These are phyloP conservation scores for Cordyceps cicadae DNA, from an alignment of 2,329 filamentous ascomycete genomes.

Conservation along the genomic window DNA sequence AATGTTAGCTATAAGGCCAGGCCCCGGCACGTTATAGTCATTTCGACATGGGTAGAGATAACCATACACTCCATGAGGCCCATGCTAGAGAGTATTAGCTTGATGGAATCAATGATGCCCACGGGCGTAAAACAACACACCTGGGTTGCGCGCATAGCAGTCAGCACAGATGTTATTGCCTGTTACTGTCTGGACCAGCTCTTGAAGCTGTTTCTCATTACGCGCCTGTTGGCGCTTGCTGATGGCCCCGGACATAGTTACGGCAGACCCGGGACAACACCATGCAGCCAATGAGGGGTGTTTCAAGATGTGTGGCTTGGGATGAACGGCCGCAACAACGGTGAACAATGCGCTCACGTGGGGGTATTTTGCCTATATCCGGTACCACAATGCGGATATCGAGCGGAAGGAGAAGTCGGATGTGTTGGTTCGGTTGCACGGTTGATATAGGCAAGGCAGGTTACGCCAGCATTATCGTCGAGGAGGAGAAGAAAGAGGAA, in stretches of 20 bases:
- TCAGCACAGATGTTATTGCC: slow-evolving; percentile 94
- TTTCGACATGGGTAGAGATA: background rate
- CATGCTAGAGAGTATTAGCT: slow-evolving; percentile 53
- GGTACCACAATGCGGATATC: background rate
- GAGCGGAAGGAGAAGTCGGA: background rate
- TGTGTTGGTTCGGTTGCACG: background rate
- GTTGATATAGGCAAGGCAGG: background rate
- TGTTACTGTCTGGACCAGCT: slow-evolving; percentile 71
- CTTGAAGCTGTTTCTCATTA: slow-evolving; percentile 86
- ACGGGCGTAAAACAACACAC: slow-evolving; percentile 40
- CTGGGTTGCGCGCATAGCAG: slow-evolving; percentile 84
- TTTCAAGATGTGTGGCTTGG: background rate
- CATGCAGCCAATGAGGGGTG: background rate
- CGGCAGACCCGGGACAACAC: background rate
- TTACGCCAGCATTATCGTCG: slow-evolving; percentile 5
- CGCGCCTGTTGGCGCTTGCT: slow-evolving; percentile 97
- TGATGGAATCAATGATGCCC: slow-evolving; percentile 4
- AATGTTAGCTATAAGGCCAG: slow-evolving; percentile 17
- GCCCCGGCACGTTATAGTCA: slow-evolving; percentile 10
- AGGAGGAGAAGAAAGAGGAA: background rate
- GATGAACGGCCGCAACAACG: background rate
- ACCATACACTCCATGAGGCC: slow-evolving; percentile 90
- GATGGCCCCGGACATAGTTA: slow-evolving; percentile 60
- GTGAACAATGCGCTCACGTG: background rate
- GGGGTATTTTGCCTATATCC: background rate